Base-by-base conservation (phyloP, 1,139 yeast genomes). In the Sugiyamaella paludigena region DNA sequence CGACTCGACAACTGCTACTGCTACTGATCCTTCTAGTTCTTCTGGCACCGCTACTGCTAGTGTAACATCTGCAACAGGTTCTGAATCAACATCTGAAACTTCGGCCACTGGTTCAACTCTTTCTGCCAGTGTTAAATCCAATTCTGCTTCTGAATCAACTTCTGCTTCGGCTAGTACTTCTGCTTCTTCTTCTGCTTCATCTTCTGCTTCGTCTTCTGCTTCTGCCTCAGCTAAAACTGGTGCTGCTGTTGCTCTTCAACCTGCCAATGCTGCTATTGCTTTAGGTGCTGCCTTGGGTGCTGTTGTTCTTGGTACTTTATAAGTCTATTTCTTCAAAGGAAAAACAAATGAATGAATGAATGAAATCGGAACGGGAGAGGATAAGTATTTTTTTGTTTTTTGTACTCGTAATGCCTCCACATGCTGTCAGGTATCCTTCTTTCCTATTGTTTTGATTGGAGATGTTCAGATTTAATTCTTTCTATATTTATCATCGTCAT, bases 221-320 rank as follows among this genome's bases (percentile, higher is more conserved):
- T 45, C 45, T 24, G 37, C 45, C 9, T 29, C 45, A 12, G 45
- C 49, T 19, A 19, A 43, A 26, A 47, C 47, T 42, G 46, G 47
- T 45, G 34, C 35, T 37, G 54, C 51, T 24, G 52, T 51, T 29
- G 48, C 51, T 31, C 37, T 24, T 45, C 44, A 47, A 38, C 32
- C 52, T 24, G 45, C 47, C 24, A 51, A 48, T 34, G 58, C 56
- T 45, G 59, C 56, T 32, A 54, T 48, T 36, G 57, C 50, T 36
- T 32, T 51, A 30, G 61, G 53, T 39, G 55, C 57, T 43, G 61
- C 58, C 33, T 41, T 54, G 39, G 51, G 47, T 40, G 51, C 43
- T 13, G 51, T 41, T 28, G 48, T 44, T 35, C 41, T 48, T 37
- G 42, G 47, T 32, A 28, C 43, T 9, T 33, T 36, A 28, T 42